Base-by-base conservation (phyloP, 2,329 filamentous ascomycete genomes). In the Lomentospora prolificans region DNA sequence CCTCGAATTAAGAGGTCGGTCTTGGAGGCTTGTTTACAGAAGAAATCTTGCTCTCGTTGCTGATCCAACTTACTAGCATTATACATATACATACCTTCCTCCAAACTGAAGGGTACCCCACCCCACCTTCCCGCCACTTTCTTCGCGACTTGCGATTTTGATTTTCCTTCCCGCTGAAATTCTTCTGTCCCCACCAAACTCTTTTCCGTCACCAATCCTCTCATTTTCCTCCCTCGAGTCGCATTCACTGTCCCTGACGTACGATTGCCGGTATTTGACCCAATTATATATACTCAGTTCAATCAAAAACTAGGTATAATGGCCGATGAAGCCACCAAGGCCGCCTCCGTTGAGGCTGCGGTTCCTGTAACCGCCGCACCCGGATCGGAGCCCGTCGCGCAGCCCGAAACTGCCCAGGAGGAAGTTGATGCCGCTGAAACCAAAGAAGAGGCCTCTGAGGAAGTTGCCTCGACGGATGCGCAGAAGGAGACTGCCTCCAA, bases 331-430 rank as follows among this genome's bases (percentile, higher is more conserved):
- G 25, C 17, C 9, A 57, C 50, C n/a, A 55, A 51, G 44, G 12
- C 41, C n/a, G 31, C 28, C 55, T 51, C 58, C 27, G 55, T 55
- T 50, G 58, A 59, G 58, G 53, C 56, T 36, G 55, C 52, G 30
- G 54, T 57, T 22, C 44, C 44, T 25, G 44, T 48, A 14, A 39
- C 53, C 46, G 55, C 50, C 41, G 36, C 55, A 17, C 41, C 58
- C 53, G 54, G 61, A 51, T 61, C 64, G 44, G 62, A 65, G 58
- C 41, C 58, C 28, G 59, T 61, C 17, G 59, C 62, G 41, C 50
- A 58, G 55, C 59, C 64, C 60, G 51, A 59, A 53, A 63, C 62
- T 53, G 57, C 62, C 28, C 61, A 64, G 52, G 36, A 62, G 39
- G 60, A 60, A 27, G 65, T 67, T 50, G 58, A 62, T 14, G 59